A percentile compares a stretch with the other conserved stretches of the same genome.
phyloP scores from a whole-genome alignment of 352 stramenopile species.

The Poterioochromonas sp. region DNA sequence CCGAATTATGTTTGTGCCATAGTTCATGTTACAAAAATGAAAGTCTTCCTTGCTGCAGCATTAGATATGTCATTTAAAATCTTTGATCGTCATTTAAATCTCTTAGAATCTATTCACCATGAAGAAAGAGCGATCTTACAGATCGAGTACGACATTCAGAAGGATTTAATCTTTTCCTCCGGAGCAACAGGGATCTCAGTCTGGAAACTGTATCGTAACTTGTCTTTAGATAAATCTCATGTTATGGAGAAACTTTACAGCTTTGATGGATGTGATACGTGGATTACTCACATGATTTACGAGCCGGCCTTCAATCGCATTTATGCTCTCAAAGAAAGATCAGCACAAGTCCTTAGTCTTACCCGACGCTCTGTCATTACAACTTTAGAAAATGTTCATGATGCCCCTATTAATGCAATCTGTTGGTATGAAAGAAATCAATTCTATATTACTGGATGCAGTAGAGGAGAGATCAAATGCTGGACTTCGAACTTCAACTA shows the following conservation, averaged over 20 bases:
- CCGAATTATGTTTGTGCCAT: conserved; percentile 23
- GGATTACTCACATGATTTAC: conserved; percentile 20
- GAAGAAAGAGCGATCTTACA: conserved; percentile 30
- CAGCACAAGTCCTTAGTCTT: neutral
- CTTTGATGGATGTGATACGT: conserved; percentile 17
- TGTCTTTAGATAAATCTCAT: neutral
- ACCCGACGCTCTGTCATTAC: neutral
- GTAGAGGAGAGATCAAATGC: conserved; percentile 21
- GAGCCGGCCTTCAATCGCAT: neutral
- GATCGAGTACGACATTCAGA: neutral
- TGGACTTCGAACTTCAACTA: conserved; percentile 14
- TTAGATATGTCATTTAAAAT: conserved; percentile 30
- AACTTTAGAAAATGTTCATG: conserved; percentile 4
- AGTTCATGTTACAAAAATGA: neutral
- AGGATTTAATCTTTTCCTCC: conserved; percentile 1
- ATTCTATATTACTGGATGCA: conserved; percentile 22
- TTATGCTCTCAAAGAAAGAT: neutral
- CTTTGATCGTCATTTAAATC: neutral
- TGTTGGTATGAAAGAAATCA: conserved; percentile 24
- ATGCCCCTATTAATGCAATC: neutral
- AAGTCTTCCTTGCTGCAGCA: conserved; percentile 14
- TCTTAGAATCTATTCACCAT: conserved; percentile 30
- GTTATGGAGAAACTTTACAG: conserved; percentile 21
- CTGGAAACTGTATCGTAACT: conserved; percentile 18
- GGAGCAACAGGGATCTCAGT: conserved; percentile 14